Evolutionary conservation across 2,329 filamentous ascomycete genomes (phyloP), one percentile per base, ranked within the genome.

Genomic region (Aureobasidium sp.): DNA sequence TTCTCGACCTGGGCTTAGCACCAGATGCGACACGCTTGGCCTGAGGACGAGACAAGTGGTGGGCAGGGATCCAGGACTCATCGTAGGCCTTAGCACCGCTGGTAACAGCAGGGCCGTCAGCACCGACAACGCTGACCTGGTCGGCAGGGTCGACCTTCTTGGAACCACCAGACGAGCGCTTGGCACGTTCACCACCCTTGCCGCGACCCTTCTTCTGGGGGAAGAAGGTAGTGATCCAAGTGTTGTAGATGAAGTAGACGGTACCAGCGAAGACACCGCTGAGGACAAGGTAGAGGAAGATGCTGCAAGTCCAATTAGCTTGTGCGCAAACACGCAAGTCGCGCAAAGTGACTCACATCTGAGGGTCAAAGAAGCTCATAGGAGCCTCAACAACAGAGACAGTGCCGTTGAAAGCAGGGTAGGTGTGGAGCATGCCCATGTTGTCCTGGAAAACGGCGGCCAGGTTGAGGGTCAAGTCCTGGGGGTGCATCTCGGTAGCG

Each of bases 261-360:
- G 87, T 91, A 65, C 89, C 91, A 66, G 78, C 85, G 74, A 96
- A 95, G 65, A 82, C 84, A 65, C 83, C 86, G 59, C 87, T 81
- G 69, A 99, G 88, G 81, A 97, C 87, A 73, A 96, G 82, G 81
- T 97, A 97, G 65, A 99, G 86, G 86, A 99, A 99, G 79, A 97
- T 91, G 73, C 94, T 97, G 65, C 5, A 25, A 48, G 45, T 11
- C 27, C 25, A 21, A 13, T 66, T 37, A 66, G 63, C 41, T 15
- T 30, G n/a, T 21, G 45, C 7, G 9, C 30, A 39, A 30, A 9
- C 9, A 13, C 13, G 34, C 27, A 8, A 41, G 6, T n/a, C 41
- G 48, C n/a, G 25, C 11, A 55, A 48, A 48, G 25, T 32, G 62
- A 76, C 87, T 77, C 81, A 97, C 93, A 97, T 92, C 77, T 97